phyloP scores from a whole-genome alignment of 345 rosid species.

The Microcos paniculata region DNA sequence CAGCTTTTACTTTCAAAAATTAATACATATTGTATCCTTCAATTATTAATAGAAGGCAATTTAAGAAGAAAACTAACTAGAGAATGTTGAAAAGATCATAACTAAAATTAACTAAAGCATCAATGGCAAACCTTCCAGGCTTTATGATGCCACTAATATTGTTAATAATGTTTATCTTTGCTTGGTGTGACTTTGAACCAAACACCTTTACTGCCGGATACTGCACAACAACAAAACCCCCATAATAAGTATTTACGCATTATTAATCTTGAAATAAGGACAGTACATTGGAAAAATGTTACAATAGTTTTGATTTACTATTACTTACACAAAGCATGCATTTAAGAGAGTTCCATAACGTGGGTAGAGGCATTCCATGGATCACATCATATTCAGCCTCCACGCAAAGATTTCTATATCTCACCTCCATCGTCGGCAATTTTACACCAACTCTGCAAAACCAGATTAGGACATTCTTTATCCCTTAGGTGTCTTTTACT shows the following conservation, averaged over 20 bases:
- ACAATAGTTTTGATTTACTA: background rate
- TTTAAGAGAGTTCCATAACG: constrained; percentile 63
- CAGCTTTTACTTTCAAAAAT: no score
- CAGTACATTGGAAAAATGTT: background rate
- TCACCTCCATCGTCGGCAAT: constrained; percentile 60
- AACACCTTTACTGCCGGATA: constrained; percentile 40
- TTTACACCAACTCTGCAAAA: constrained; percentile 59
- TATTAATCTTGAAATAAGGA: background rate
- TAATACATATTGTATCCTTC: no score
- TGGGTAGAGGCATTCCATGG: constrained; percentile 73
- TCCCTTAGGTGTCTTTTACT: no score
- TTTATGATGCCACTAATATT: constrained; percentile 53
- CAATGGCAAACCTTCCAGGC: constrained; percentile 60
- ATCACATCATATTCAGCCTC: constrained; percentile 69
- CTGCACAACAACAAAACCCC: background rate
- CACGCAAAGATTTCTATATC: constrained; percentile 50
- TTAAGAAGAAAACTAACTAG: no score
- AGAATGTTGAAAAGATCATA: no score
- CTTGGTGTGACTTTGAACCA: constrained; percentile 36
- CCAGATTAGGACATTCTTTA: background rate
- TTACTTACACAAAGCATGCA: constrained; percentile 45
- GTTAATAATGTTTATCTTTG: constrained; percentile 51
- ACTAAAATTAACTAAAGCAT: no score
- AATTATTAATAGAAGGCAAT: background rate
- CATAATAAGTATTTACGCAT: no score